Evolutionary conservation across 2,329 filamentous ascomycete species (phyloP), one percentile per base, ranked within the genome.

Genomic region (Trichoderma sp.): DNA sequence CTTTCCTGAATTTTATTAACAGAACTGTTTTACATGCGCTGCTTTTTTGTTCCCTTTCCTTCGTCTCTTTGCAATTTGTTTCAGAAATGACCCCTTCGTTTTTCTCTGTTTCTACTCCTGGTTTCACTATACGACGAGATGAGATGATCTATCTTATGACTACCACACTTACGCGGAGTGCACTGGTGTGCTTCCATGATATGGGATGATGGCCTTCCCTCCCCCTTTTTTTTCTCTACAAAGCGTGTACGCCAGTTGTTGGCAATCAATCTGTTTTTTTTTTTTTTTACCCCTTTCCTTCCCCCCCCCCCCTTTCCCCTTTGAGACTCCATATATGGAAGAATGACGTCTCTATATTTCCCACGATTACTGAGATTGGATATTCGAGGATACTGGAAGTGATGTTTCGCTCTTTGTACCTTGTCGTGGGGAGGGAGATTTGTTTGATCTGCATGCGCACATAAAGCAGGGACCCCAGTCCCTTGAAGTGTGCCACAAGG

Each of bases 121-220:
- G 71, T 71, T 75, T 74, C 71, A 70, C 70, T 67, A 70, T 64
- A 72, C 67, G 54, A 76, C 70, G 74, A 76, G 74, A 76, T 71
- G 73, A 75, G 71, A 77, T 71, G 68, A 53, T 71, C 75, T 74
- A 75, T 71, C 76, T 78, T 74, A 76, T 71, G 76, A 77, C 75
- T 73, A 72, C 74, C 70, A 74, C 72, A 75, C 72, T 69, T 73
- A 64, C 56, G 67, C 65, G 70, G 72, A 71, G 64, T 70, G 73
- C 70, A 71, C 67, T 71, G 32, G 64, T 70, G 69, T 70, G 70
- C 70, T 39, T 70, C 69, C 70, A 54, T 67, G 72, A 74, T 70
- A 70, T 61, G 73, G 73, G 68, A 74, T 73, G 75, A 75, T 50
- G 34, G 35, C 45, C 37, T 32, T 42, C 39, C 48, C 25, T n/a